These are phyloP conservation scores for Coniochaeta hoffmannii DNA, from an alignment of 2,329 filamentous ascomycete species.

Conservation along the genomic window DNA sequence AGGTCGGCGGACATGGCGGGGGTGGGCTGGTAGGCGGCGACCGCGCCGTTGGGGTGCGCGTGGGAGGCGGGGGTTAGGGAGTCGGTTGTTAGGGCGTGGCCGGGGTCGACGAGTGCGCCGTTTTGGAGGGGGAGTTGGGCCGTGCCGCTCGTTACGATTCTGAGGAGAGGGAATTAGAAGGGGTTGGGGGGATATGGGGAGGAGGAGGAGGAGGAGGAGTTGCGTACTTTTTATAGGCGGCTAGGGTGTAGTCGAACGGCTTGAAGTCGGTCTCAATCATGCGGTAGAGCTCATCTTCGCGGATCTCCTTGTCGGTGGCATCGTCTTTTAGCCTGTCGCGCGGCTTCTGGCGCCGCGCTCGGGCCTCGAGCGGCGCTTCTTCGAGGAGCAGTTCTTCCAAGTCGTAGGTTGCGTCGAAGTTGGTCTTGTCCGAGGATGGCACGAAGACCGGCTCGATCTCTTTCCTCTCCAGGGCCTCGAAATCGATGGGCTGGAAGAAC, in stretches of 20 bases:
- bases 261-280: conserved; percentile 93
- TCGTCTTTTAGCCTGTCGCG: conserved; percentile 87
- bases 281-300: conserved; percentile 86
- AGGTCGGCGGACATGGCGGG: background rate
- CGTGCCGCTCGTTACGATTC: conserved; percentile 3
- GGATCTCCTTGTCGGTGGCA: conserved; percentile 88
- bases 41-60: conserved; percentile 14
- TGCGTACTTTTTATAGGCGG: conserved; percentile 64
- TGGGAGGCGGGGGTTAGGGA: conserved; percentile 34
- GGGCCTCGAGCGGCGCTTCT: conserved; percentile 88
- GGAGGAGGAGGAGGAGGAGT: background rate
- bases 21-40: conserved; percentile 3
- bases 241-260: conserved; percentile 88
- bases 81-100: conserved; percentile 44
- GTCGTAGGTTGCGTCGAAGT: conserved; percentile 98
- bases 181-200: background rate
- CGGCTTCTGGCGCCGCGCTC: conserved; percentile 88
- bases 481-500: conserved; percentile 84
- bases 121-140: background rate
- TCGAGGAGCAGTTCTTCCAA: conserved; percentile 88
- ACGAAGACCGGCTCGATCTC: conserved; percentile 86
- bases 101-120: background rate
- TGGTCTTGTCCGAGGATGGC: conserved; percentile 94
- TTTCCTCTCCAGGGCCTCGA: conserved; percentile 75
- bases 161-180: conserved; percentile 1